These are phyloP conservation scores for Linderniella brevidens DNA, from an alignment of 257 asterid genomes.

Conservation along the genomic window DNA sequence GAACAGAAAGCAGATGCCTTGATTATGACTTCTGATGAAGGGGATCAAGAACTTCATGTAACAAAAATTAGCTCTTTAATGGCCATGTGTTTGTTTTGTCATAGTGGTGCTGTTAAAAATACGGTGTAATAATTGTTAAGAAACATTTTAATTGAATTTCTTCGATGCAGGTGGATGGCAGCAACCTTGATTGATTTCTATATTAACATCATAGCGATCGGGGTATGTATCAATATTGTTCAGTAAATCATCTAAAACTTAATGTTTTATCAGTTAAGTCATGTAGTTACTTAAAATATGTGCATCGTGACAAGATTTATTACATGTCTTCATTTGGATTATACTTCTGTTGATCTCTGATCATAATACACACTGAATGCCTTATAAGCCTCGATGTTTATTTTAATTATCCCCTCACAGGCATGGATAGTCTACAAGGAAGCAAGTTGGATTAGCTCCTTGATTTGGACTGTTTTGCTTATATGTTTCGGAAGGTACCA, in stretches of 20 bases:
- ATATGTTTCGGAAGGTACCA: slow-evolving; percentile 4
- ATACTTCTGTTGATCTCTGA: not conserved
- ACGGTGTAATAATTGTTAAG: not conserved
- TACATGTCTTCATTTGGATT: not conserved
- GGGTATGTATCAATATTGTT: not conserved
- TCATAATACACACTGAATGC: not conserved
- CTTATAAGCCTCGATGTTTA: not conserved
- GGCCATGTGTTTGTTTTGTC: too few species aligned
- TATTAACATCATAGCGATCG: not conserved
- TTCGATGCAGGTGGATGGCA: slow-evolving; percentile 6
- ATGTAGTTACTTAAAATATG: not conserved
- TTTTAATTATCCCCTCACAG: not conserved
- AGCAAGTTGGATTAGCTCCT: not conserved
- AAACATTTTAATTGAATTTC: not conserved
- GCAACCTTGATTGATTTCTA: slow-evolving; percentile 6
- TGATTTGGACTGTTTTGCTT: slow-evolving; percentile 1
- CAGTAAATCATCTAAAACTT: too few species aligned
- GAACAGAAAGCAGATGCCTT: too few species aligned
- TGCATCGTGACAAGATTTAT: not conserved
- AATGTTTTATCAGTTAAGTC: not conserved
- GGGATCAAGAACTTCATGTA: too few species aligned
- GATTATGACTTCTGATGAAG: too few species aligned
- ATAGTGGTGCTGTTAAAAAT: not conserved
- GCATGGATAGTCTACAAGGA: slow-evolving; percentile 4
- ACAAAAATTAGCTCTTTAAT: too few species aligned